Percentiles rank a stretch among this genome's conserved stretches.
Evolutionary conservation across 768 basidiomycete genomes (phyloP).

Genomic region (Mycena rebaudengoi): DNA sequence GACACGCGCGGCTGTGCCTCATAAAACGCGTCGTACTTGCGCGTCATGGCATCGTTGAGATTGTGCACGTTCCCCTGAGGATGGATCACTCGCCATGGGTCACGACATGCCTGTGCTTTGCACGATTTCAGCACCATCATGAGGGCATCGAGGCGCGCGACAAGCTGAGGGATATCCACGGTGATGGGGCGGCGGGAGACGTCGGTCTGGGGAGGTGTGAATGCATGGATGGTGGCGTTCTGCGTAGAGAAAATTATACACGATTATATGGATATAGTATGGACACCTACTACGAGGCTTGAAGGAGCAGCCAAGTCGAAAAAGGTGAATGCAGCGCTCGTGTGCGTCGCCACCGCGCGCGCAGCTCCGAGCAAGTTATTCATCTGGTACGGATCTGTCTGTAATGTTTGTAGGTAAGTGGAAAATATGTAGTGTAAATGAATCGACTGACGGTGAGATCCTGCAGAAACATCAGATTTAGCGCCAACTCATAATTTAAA

Average conservation of each 20-base stretch:
- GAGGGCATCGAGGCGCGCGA: not conserved
- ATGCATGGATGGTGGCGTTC: not conserved
- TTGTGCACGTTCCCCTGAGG: not conserved
- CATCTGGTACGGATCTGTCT: slow-evolving; percentile 3
- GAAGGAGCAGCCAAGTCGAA: not conserved
- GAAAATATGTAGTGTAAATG: not conserved
- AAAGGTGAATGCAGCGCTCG: too few relatives aligned
- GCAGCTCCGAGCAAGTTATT: not conserved
- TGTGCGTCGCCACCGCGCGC: too few relatives aligned
- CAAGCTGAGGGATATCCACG: not conserved
- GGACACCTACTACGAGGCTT: not conserved
- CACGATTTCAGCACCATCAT: not conserved
- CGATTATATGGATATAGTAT: not conserved
- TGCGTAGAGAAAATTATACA: not conserved
- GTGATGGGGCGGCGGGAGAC: too few relatives aligned
- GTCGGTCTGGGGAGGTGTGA: not conserved
- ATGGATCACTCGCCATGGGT: not conserved
- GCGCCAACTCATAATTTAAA: too few relatives aligned
- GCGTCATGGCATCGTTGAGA: not conserved
- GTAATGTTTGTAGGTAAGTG: not conserved
- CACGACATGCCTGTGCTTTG: not conserved
- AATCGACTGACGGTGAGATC: not conserved
- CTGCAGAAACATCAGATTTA: too few relatives aligned
- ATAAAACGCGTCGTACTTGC: not conserved
- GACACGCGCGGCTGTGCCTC: not conserved